Conservation (phyloP, 2,329 filamentous ascomycete genomes). For the Calonectria crousiana region DNA sequence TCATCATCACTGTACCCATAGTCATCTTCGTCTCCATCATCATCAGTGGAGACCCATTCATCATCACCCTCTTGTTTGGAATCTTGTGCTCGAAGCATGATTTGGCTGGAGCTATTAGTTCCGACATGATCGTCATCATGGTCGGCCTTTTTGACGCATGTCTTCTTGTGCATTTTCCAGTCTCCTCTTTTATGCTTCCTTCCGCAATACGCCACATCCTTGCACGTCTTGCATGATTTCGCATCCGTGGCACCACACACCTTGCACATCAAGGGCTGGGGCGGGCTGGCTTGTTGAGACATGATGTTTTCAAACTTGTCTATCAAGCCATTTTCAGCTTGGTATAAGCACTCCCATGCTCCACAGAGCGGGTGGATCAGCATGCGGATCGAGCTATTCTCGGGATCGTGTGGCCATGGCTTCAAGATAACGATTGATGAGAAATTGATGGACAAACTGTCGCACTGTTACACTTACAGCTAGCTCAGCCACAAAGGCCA, state of each 20-base stretch:
- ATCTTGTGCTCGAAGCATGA: not conserved
- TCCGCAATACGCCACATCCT: not conserved
- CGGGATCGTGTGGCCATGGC: not conserved
- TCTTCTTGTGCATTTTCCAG: not conserved
- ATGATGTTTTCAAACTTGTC: not conserved
- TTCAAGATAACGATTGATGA: not conserved
- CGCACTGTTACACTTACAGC: too few species aligned
- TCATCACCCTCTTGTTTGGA: not conserved
- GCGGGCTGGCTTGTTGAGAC: too few species aligned
- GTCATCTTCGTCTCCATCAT: not conserved
- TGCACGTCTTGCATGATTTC: not conserved
- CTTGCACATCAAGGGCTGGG: not conserved
- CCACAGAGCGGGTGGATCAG: not conserved
- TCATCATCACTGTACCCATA: not conserved
- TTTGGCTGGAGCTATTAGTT: not conserved
- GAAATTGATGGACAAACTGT: too few species aligned
- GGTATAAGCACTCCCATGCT: not conserved
- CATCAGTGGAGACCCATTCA: not conserved
- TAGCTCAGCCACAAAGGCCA: too few species aligned
- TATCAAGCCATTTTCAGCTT: not conserved
- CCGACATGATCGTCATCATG: not conserved
- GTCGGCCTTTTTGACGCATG: not conserved
- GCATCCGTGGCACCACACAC: not conserved
- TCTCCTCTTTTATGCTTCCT: not conserved
- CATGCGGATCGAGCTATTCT: not conserved